A percentile compares a stretch with the other conserved stretches of the same genome.
Conservation (phyloP, 202 grass and related monocot species). For the Zizania palustris region DNA sequence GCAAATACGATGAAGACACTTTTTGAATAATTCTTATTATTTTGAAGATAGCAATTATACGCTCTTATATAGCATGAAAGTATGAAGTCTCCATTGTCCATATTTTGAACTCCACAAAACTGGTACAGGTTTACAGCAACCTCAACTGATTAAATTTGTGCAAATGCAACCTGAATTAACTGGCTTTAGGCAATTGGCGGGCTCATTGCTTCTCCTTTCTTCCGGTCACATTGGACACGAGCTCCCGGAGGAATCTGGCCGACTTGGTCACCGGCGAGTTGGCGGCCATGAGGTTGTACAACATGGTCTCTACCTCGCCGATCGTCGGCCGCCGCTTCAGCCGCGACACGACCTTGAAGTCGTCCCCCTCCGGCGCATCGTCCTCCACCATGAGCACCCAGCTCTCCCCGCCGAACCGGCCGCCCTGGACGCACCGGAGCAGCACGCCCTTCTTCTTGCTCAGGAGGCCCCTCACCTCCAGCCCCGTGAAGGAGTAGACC, state of each 20-base stretch:
- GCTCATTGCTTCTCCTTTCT: constrained; percentile 44
- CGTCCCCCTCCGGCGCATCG: constrained; percentile 33
- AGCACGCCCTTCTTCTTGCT: constrained; percentile 77
- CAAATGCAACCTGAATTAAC: background rate
- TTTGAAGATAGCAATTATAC: too few species aligned
- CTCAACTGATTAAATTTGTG: background rate
- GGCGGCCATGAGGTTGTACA: constrained; percentile 94
- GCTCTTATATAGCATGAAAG: too few species aligned
- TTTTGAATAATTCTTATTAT: too few species aligned
- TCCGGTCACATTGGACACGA: constrained; percentile 75
- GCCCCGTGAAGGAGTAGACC: constrained; percentile 89
- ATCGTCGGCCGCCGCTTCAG: constrained; percentile 78
- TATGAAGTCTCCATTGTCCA: too few species aligned
- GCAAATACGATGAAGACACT: too few species aligned
- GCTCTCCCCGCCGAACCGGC: constrained; percentile 60
- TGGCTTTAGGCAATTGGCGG: background rate
- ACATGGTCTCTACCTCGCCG: constrained; percentile 78
- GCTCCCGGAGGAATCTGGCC: constrained; percentile 66
- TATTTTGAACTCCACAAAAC: too few species aligned
- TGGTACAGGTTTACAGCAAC: too few species aligned
- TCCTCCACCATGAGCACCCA: constrained; percentile 92
- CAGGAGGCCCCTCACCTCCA: constrained; percentile 77
- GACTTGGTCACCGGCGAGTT: constrained; percentile 96
- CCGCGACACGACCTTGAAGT: constrained; percentile 70
- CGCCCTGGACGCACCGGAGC: constrained; percentile 63